Conservation (phyloP, 2,329 filamentous ascomycete genomes). For the Phialophora macrospora region DNA sequence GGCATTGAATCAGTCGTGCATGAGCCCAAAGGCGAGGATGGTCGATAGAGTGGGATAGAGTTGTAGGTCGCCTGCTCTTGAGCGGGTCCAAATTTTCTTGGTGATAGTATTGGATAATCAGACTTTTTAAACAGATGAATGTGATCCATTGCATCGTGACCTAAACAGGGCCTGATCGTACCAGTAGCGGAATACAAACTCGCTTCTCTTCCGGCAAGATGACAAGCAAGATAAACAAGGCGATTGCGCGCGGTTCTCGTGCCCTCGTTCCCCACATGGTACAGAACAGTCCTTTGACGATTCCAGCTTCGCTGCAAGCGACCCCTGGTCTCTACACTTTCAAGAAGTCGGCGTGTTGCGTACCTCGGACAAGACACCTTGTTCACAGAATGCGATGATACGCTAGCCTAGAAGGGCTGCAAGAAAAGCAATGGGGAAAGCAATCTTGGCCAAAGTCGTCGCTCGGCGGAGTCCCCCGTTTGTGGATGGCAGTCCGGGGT, state of each 20-base stretch:
- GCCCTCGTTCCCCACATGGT: background rate
- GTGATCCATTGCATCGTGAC: background rate
- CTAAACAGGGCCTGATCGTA: no score
- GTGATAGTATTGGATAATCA: background rate
- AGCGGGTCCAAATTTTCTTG: no score
- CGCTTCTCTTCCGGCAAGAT: background rate
- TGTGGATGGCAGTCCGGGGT: background rate
- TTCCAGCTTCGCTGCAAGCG: background rate
- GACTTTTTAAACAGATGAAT: background rate
- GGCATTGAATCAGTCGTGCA: no score
- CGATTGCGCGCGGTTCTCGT: background rate
- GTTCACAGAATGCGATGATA: background rate
- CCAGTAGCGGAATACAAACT: background rate
- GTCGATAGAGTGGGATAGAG: no score
- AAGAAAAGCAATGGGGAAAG: background rate
- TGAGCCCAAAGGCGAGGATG: no score
- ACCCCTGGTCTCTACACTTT: no score
- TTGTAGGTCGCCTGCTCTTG: no score
- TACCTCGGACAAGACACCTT: background rate
- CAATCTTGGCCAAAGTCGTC: background rate
- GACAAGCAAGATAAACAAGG: background rate
- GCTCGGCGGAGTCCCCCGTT: background rate
- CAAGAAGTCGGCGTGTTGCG: background rate
- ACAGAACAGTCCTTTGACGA: background rate
- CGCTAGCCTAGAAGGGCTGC: background rate